Conservation (phyloP, 352 stramenopile species). For the Globisporangium irregulare region DNA sequence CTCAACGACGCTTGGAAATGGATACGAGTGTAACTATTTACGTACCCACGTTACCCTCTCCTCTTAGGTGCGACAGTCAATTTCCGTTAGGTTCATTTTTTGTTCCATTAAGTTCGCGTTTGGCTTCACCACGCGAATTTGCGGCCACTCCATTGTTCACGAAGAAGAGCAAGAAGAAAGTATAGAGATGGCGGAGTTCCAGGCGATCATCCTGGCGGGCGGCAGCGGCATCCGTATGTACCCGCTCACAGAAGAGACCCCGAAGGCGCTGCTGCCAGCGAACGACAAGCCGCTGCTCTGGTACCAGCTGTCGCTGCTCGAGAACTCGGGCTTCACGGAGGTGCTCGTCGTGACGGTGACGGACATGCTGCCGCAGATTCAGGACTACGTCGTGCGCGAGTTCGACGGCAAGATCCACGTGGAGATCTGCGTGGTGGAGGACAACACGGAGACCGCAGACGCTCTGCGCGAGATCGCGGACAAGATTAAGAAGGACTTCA, state of each 20-base stretch:
- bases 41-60: not conserved
- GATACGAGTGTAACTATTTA: not conserved
- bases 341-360: constrained; percentile 66
- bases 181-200: constrained; percentile 70
- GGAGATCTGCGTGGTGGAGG: constrained; percentile 66
- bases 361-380: constrained; percentile 59
- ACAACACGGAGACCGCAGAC: constrained; percentile 73
- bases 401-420: constrained; percentile 83
- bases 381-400: constrained; percentile 73
- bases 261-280: constrained; percentile 63
- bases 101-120: not conserved
- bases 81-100: not conserved
- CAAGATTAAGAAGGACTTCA: constrained; percentile 81
- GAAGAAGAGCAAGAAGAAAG: not conserved
- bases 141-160: not conserved
- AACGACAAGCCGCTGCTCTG: constrained; percentile 71
- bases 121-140: not conserved
- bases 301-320: constrained; percentile 81
- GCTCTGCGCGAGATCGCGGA: constrained; percentile 67
- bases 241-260: constrained; percentile 72
- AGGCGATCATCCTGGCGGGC: constrained; percentile 79
- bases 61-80: not conserved
- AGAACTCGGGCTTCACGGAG: constrained; percentile 75
- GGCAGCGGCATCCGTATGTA: constrained; percentile 79
- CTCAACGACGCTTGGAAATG: not conserved